Evolutionary conservation across 176 grass and related monocot genomes (phyloP).

Genomic region (Ampelocalamus luodianensis): DNA sequence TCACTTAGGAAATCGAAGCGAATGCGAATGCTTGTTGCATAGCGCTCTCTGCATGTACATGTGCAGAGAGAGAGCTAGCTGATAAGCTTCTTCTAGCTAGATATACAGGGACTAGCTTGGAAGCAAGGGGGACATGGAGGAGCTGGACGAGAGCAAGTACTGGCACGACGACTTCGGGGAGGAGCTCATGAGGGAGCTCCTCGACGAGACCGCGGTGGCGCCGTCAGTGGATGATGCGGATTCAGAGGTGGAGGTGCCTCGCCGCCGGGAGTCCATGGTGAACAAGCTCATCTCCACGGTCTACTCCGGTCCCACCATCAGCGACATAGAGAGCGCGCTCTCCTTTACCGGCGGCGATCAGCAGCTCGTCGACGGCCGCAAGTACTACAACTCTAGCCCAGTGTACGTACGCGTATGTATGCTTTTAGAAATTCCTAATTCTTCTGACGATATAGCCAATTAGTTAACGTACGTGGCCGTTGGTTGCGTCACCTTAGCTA

Average conservation of each 20-base stretch:
- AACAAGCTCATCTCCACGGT: slow-evolving; percentile 94
- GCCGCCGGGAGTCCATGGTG: slow-evolving; percentile 61
- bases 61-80: too few relatives aligned
- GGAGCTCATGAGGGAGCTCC: slow-evolving; percentile 67
- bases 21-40: slow-evolving; percentile 28
- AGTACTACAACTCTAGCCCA: slow-evolving; percentile 44
- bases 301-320: slow-evolving; percentile 87
- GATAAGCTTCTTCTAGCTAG: neutral
- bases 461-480: neutral
- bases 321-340: slow-evolving; percentile 83
- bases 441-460: neutral
- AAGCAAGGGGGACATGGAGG: slow-evolving; percentile 41
- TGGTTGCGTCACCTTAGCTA: neutral
- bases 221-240: neutral
- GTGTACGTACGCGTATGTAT: slow-evolving; percentile 35
- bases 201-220: slow-evolving; percentile 21
- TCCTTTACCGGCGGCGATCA: slow-evolving; percentile 51
- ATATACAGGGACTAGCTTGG: too few relatives aligned
- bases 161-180: slow-evolving; percentile 51
- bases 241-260: neutral
- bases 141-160: slow-evolving; percentile 44
- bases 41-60: too few relatives aligned
- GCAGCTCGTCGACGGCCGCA: slow-evolving; percentile 15
- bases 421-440: neutral
- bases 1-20: slow-evolving; percentile 14